These are phyloP conservation scores for Mycena sp. DNA, from an alignment of 1,284 basidiomycete genomes.

Conservation along the genomic window DNA sequence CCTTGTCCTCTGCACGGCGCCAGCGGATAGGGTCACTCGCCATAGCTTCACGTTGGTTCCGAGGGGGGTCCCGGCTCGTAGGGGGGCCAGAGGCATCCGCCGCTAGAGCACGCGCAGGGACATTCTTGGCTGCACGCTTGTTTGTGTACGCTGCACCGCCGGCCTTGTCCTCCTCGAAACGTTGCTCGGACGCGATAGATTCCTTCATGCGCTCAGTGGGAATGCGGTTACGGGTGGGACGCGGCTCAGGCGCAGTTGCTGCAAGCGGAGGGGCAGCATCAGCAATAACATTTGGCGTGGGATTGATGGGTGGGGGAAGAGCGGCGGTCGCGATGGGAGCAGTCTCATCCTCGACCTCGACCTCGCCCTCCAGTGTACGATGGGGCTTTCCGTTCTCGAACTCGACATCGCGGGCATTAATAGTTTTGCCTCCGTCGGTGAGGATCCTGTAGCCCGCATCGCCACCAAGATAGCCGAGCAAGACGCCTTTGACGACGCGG, in stretches of 20 bases:
- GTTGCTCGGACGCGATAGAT: neutral
- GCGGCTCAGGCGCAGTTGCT: neutral
- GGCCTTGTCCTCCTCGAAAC: neutral
- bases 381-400: slow-evolving; percentile 9
- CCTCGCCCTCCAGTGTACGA: too few species aligned
- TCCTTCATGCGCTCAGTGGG: neutral
- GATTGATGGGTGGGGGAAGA: too few species aligned
- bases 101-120: neutral
- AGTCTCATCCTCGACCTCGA: too few species aligned
- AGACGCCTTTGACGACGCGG: neutral
- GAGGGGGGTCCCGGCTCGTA: neutral
- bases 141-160: neutral
- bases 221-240: neutral
- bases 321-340: too few species aligned
- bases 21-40: neutral
- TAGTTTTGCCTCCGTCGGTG: neutral
- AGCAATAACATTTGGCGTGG: too few species aligned
- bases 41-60: neutral
- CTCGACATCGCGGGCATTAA: neutral
- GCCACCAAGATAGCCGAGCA: neutral
- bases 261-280: neutral
- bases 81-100: neutral
- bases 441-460: neutral
- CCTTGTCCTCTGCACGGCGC: neutral
- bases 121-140: neutral